Evolutionary conservation across 2,329 filamentous ascomycete genomes (phyloP), one percentile per base, ranked within the genome.

Genomic region (Delphinella strobiligena): DNA sequence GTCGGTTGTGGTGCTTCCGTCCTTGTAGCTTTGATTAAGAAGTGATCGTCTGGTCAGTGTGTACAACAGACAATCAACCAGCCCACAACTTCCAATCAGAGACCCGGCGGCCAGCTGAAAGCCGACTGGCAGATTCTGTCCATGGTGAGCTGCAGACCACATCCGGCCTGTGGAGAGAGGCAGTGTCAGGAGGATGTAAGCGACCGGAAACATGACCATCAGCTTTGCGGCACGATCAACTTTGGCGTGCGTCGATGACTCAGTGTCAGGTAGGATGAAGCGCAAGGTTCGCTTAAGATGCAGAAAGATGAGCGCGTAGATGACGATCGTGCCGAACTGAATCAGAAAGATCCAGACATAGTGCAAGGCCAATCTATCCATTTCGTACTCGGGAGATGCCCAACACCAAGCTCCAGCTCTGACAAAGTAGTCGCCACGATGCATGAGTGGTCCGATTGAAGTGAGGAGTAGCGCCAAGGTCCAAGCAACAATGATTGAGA

Each of bases 391-490:
- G 3, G 63, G 58, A 42, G 74, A 74, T 42, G 81, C 70, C 78
- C 78, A 82, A 54, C 78, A 81, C 75, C 79, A 83, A 7, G 75
- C 70, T 8, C 73, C 74, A 19, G 78, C 78, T 14, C 76, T 66
- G n/a, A 78, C 75, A 42, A 78, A 82, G 36, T 78, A 58, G 24
- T 60, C 59, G 3, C 54, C 49, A 4, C 59, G 54, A 46, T 69
- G 59, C 19, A 67, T 47, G 5, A 60, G 61, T 0, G 69, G 58
- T 0, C 64, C 75, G 16, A 78, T 59, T 2, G 73, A 56, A 0
- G 72, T 72, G 22, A 80, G 64, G 3, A 67, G 58, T 45, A 78
- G 74, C 3, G 75, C 64, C 43, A 81, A 75, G 2, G 62, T 22
- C 80, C 80, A 84, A 4, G 73, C 55, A 1, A 50, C 44, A 1